Evolutionary conservation across 1,284 basidiomycete genomes (phyloP).

Genomic region (Sporisorium graminicola): DNA sequence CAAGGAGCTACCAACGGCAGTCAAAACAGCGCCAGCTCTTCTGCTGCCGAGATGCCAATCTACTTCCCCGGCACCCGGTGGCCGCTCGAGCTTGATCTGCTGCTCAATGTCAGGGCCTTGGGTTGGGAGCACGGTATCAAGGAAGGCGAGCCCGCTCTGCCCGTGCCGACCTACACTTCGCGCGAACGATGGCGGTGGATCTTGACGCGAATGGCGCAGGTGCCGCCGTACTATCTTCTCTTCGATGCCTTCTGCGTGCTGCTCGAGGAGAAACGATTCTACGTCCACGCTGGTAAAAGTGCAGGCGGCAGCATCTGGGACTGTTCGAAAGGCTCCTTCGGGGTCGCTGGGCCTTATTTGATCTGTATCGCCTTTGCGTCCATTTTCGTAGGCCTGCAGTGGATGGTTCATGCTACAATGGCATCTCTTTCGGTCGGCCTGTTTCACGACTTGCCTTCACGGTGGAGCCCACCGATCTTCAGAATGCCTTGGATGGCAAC

Average conservation of each 20-base stretch:
- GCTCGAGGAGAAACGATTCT: slow-evolving; percentile 33
- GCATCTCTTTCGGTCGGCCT: slow-evolving; percentile 11
- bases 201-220: not conserved
- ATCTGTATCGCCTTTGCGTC: slow-evolving; percentile 16
- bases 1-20: slow-evolving; percentile 1
- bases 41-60: slow-evolving; percentile 17
- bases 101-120: slow-evolving; percentile 36
- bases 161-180: slow-evolving; percentile 11
- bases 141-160: slow-evolving; percentile 20
- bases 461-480: slow-evolving; percentile 39
- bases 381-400: slow-evolving; percentile 12
- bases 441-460: slow-evolving; percentile 9
- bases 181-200: slow-evolving; percentile 22
- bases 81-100: slow-evolving; percentile 42
- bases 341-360: slow-evolving; percentile 27
- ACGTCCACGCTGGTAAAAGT: slow-evolving; percentile 4
- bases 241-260: slow-evolving; percentile 26
- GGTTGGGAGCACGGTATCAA: slow-evolving; percentile 51
- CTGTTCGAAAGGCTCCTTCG: slow-evolving; percentile 15
- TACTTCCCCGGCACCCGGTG: slow-evolving; percentile 36
- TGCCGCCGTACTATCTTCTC: slow-evolving; percentile 13
- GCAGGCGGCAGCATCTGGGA: slow-evolving; percentile 34
- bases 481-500: slow-evolving; percentile 20
- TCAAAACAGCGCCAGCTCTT: not conserved
- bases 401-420: slow-evolving; percentile 7